phyloP scores from a whole-genome alignment of 2,329 filamentous ascomycete species.

The Aspergillus cejpii region DNA sequence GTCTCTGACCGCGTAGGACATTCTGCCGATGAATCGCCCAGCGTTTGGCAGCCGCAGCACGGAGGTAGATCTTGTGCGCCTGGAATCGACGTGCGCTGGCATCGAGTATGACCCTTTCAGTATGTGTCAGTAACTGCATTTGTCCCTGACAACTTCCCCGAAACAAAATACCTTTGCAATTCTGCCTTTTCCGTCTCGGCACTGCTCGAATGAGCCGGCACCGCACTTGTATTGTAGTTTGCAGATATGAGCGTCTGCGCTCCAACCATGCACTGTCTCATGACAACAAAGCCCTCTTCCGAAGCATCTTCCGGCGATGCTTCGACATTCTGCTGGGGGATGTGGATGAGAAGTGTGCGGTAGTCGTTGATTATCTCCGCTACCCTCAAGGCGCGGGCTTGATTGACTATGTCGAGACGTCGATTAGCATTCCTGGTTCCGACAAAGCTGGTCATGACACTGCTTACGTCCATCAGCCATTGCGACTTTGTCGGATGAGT shows the following conservation, averaged over 20 bases:
- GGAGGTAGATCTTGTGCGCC: constrained; percentile 56
- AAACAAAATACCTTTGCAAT: constrained; percentile 48
- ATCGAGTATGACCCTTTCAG: constrained; percentile 52
- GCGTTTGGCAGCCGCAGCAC: constrained; percentile 51
- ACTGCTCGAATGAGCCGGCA: constrained; percentile 39
- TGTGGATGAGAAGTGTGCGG: constrained; percentile 54
- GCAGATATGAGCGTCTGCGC: constrained; percentile 50
- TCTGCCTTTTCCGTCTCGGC: constrained; percentile 52
- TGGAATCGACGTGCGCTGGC: constrained; percentile 55
- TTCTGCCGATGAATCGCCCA: constrained; percentile 52
- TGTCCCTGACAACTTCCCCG: too few species aligned
- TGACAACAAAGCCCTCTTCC: constrained; percentile 53
- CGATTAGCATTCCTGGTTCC: constrained; percentile 7
- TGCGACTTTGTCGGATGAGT: constrained; percentile 11
- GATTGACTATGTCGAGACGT: constrained; percentile 48
- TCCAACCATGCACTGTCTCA: constrained; percentile 51
- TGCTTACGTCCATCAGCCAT: constrained; percentile 55
- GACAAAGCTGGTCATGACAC: neutral
- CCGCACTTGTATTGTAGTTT: constrained; percentile 45
- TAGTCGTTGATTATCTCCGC: constrained; percentile 60
- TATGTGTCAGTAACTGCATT: neutral
- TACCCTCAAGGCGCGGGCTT: constrained; percentile 56
- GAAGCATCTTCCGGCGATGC: constrained; percentile 51
- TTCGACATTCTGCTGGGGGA: constrained; percentile 48
- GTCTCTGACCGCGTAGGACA: constrained; percentile 47